These are phyloP conservation scores for Rheum nobile DNA, from an alignment of 148 eudicot genomes.

Conservation along the genomic window DNA sequence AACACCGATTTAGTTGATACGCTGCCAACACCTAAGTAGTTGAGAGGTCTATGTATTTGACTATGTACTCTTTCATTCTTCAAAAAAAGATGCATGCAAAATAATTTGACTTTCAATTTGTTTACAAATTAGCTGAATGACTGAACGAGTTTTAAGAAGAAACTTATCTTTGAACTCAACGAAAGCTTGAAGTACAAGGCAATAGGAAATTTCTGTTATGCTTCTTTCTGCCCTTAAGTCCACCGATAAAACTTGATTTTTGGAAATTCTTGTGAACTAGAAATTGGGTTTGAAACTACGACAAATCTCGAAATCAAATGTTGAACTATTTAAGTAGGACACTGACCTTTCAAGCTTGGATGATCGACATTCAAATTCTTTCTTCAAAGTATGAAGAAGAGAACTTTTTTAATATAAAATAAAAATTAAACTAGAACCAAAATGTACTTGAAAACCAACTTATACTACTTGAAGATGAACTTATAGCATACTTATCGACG, in stretches of 20 bases:
- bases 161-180: neutral
- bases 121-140: neutral
- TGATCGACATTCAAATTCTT: neutral
- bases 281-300: neutral
- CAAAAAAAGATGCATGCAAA: neutral
- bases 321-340: too few relatives aligned
- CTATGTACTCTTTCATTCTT: neutral
- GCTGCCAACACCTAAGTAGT: neutral
- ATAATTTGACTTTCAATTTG: neutral
- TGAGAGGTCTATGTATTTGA: neutral
- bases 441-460: too few relatives aligned
- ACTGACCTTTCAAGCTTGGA: neutral
- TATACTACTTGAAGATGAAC: too few relatives aligned
- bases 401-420: too few relatives aligned
- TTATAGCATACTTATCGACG: too few relatives aligned
- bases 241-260: neutral
- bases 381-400: neutral
- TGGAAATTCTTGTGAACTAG: neutral
- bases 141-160: neutral
- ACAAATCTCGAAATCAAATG: neutral
- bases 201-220: neutral
- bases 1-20: neutral
- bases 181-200: neutral
- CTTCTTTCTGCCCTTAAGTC: neutral
- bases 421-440: too few relatives aligned